Conservation (phyloP, 192 early-diverging fungal genomes). For the Coemansia sp. region DNA sequence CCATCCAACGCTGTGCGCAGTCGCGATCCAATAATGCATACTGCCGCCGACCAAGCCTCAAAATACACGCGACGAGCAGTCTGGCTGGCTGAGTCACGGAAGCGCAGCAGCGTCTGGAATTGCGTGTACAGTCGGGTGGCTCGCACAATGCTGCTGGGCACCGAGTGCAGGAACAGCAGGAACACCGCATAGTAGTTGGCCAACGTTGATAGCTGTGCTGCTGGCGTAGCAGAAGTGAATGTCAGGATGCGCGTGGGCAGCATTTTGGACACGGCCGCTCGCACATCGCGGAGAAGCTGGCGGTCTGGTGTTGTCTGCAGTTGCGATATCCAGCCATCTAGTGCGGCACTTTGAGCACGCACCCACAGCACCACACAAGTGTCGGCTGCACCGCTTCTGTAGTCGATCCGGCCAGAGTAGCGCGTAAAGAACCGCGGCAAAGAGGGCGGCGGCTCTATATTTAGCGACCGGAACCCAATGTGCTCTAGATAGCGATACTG, state of each 20-base stretch:
- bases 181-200: constrained; percentile 53
- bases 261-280: constrained; percentile 45
- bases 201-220: constrained; percentile 33
- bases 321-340: constrained; percentile 22
- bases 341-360: constrained; percentile 24
- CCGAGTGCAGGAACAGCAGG: constrained; percentile 52
- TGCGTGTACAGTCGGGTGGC: constrained; percentile 36
- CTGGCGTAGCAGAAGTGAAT: constrained; percentile 13
- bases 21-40: constrained; percentile 18
- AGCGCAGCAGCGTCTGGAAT: constrained; percentile 45
- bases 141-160: constrained; percentile 40
- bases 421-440: constrained; percentile 52
- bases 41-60: constrained; percentile 51
- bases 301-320: constrained; percentile 11
- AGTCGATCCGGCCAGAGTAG: constrained; percentile 18
- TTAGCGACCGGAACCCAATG: constrained; percentile 32
- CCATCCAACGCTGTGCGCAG: constrained; percentile 14
- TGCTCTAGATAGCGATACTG: constrained; percentile 38
- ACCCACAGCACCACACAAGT: constrained; percentile 46
- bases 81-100: constrained; percentile 36
- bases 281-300: constrained; percentile 24
- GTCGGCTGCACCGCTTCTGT: constrained; percentile 15
- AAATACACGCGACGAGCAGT: constrained; percentile 48
- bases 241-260: constrained; percentile 50
- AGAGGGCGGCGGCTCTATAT: constrained; percentile 47